A percentile compares a stretch with the other conserved stretches of the same genome.
Evolutionary conservation across 75 land plant species (phyloP).

Genomic region (Cunninghamia lanceolata): DNA sequence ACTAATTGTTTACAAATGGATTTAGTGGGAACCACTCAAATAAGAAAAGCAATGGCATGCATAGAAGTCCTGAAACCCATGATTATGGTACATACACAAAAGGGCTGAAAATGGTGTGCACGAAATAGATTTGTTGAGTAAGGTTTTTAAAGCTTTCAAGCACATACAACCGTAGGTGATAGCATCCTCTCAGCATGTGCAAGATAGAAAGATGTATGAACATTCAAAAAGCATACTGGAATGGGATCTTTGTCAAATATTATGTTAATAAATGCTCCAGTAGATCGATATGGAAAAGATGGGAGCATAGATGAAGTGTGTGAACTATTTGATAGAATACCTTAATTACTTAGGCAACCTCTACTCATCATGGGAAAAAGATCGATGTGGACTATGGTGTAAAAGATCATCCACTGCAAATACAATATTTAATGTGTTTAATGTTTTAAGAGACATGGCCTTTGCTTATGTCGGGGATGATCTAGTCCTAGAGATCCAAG

Average conservation of each 20-base stretch:
- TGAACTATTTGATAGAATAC: no score
- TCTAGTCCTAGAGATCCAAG: constrained; percentile 65
- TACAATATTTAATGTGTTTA: constrained; percentile 35
- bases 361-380: constrained; percentile 21
- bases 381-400: constrained; percentile 22
- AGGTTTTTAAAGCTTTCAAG: no score
- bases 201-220: no score
- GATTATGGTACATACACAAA: constrained; percentile 29
- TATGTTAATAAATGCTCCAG: no score
- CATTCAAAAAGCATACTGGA: no score
- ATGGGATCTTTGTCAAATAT: no score
- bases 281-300: no score
- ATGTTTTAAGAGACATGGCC: constrained; percentile 53
- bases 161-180: no score
- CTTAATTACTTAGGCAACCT: constrained; percentile 48
- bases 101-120: constrained; percentile 28
- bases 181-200: no score
- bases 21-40: constrained; percentile 25
- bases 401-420: constrained; percentile 7
- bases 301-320: no score
- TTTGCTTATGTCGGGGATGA: constrained; percentile 71
- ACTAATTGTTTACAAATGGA: constrained; percentile 59
- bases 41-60: constrained; percentile 31
- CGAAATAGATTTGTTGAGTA: no score
- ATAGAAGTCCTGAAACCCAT: constrained; percentile 31